Evolutionary conservation across 352 stramenopile genomes (phyloP).

Genomic region (Phytophthora agathidicida): DNA sequence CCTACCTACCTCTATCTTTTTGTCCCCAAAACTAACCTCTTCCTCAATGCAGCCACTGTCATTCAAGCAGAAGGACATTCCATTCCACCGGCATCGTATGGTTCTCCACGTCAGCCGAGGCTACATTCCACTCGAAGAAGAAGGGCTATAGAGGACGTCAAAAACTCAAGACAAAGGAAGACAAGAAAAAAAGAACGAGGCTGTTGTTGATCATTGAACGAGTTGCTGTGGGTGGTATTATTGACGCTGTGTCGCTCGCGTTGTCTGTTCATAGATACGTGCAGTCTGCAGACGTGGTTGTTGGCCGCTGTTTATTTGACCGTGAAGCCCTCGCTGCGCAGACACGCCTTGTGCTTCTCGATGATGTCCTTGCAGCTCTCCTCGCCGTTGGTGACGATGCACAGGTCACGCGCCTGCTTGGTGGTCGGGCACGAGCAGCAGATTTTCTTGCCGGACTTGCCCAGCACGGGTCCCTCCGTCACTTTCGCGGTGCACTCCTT

Average conservation of each 20-base stretch:
- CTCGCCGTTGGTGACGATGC: constrained; percentile 92
- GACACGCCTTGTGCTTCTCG: constrained; percentile 97
- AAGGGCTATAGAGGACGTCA: constrained; percentile 43
- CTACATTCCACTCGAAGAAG: constrained; percentile 67
- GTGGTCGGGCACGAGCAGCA: constrained; percentile 98
- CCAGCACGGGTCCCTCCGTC: constrained; percentile 54
- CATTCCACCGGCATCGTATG: constrained; percentile 86
- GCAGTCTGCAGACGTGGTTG: constrained; percentile 4
- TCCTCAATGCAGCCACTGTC: constrained; percentile 47
- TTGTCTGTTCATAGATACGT: constrained; percentile 40
- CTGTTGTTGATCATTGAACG: neutral
- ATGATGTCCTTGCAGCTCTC: constrained; percentile 95
- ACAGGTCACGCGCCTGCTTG: constrained; percentile 93
- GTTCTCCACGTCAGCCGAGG: constrained; percentile 74
- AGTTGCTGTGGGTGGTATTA: constrained; percentile 20
- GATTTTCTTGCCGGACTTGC: constrained; percentile 98
- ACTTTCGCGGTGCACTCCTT: constrained; percentile 43
- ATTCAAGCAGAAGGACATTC: constrained; percentile 85
- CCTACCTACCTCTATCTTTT: neutral
- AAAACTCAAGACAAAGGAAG: neutral
- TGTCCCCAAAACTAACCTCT: neutral
- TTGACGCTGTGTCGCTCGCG: constrained; percentile 17
- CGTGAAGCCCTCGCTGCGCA: constrained; percentile 96
- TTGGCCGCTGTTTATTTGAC: constrained; percentile 69
- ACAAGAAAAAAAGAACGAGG: constrained; percentile 8